Base-by-base conservation (phyloP, 179 eudicot genomes). In the Silene noctiflora region DNA sequence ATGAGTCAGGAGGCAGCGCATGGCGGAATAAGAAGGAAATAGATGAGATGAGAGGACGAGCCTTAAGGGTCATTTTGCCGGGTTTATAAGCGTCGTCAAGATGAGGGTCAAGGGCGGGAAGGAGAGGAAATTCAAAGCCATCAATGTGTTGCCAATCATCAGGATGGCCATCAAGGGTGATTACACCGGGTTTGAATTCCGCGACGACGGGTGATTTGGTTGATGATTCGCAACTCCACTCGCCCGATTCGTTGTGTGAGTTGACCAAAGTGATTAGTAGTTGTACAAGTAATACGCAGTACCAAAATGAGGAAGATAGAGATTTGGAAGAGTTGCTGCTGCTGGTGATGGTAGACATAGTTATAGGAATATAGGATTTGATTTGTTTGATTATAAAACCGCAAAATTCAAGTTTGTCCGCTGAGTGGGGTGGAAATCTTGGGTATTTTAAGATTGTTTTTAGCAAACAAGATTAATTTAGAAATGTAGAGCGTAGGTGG, bases 41-140 rank as follows among this genome's bases (percentile, higher is more conserved):
- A 16, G 6, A 25, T 2, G 25, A 1, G 14, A 79, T 35, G 67
- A 19, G 9, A 4, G 24, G 7, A 60, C 59, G 48, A 13, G 91
- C 98, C 94, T 93, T 91, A 66, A 91, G 83, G 48, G 79, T 89
- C 94, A 93, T 87, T 70, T 87, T 86, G 4, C 98, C 98, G 59
- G 75, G 87, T 22, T 75, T 72, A 65, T 91, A 93, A 24, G 89
- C 89, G 33, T 91, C 83, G 44, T 93, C 96, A 25, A 71, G 81
- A 76, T 93, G 93, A 8, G 98, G 98, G 84, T 93, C 96, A 72
- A 93, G 94, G 72, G 98, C 98, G 46, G 93, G 98, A 0, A 86
- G 86, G n/a, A 93, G 88, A 75, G 94, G 68, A 65, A 89, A 89
- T 7, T 91, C 90, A 71, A 82, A 82, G 59, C 91, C 98, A 59